Percentiles rank a stretch among this genome's conserved stretches.
phyloP scores from a whole-genome alignment of 306 rosid species.

The Carpinus viminea region DNA sequence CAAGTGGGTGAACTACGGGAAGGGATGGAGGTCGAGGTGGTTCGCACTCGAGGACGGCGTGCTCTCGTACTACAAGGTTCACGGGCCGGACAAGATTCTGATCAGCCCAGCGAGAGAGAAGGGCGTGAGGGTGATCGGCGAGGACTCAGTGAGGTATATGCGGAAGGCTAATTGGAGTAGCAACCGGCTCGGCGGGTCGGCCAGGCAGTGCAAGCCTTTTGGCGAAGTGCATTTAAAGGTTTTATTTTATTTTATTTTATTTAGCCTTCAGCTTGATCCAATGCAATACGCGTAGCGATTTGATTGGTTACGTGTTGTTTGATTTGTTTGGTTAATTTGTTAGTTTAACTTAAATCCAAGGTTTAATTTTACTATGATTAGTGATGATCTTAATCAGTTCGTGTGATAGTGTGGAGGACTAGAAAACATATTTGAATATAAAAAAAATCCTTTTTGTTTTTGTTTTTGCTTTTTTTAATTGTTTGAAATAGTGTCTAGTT shows the following conservation, averaged over 20 bases:
- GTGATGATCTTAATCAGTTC: not conserved
- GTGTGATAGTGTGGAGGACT: not conserved
- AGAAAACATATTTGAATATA: not conserved
- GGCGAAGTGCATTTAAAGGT: conserved; percentile 99
- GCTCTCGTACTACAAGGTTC: conserved; percentile 94
- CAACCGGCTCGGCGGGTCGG: conserved; percentile 41
- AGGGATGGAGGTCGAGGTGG: conserved; percentile 98
- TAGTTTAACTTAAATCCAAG: not conserved
- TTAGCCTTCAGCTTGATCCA: not conserved
- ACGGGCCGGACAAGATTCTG: conserved; percentile 94
- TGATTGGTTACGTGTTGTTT: not conserved
- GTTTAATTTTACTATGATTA: not conserved
- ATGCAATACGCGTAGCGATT: not conserved
- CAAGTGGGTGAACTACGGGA: conserved; percentile 99
- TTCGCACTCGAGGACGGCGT: conserved; percentile 93
- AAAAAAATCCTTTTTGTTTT: too few species aligned
- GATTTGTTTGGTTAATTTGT: not conserved
- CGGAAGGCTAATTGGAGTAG: conserved; percentile 77
- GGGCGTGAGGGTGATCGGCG: conserved; percentile 84
- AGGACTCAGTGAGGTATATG: conserved; percentile 68
- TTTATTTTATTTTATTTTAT: conserved; percentile 1
- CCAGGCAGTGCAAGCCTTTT: conserved; percentile 78
- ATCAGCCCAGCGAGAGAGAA: conserved; percentile 77
- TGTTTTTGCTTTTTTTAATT: too few species aligned
- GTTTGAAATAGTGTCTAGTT: not conserved